A percentile compares a stretch with the other conserved stretches of the same genome.
Evolutionary conservation across 768 basidiomycete genomes (phyloP).

Genomic region (Russula sp.): DNA sequence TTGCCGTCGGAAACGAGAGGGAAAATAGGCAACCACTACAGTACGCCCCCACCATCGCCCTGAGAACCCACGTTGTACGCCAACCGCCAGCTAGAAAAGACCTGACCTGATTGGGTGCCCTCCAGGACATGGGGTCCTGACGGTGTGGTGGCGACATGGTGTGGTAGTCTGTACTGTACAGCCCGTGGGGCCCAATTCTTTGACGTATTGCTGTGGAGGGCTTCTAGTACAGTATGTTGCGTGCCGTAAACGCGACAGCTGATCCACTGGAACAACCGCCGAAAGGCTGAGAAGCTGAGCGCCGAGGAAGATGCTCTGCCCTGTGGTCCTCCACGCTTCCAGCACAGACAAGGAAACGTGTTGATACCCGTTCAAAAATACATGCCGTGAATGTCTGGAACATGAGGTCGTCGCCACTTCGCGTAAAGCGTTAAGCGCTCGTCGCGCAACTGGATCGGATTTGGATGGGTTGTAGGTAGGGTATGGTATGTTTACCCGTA

Average conservation of each 20-base stretch:
- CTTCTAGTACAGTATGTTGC: neutral
- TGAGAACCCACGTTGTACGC: neutral
- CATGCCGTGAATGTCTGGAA: neutral
- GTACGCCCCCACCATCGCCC: neutral
- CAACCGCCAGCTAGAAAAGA: neutral
- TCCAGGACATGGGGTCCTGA: neutral
- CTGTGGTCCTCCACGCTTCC: neutral
- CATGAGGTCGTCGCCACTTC: neutral
- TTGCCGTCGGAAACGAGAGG: neutral
- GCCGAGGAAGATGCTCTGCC: neutral
- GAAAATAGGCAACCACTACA: neutral
- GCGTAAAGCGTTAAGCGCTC: neutral
- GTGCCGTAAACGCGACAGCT: neutral
- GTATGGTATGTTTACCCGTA: constrained; percentile 8
- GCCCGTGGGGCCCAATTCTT: neutral
- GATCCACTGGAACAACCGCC: neutral
- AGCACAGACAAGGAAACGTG: neutral
- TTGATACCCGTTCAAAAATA: neutral
- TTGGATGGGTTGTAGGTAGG: no score
- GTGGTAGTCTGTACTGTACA: neutral
- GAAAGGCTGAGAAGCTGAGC: neutral
- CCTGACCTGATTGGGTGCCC: neutral
- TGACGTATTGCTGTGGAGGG: neutral
- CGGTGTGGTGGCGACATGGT: neutral
- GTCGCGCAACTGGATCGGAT: neutral